These are phyloP conservation scores for Boletus sp. DNA, from an alignment of 1,284 basidiomycete genomes.

Conservation along the genomic window DNA sequence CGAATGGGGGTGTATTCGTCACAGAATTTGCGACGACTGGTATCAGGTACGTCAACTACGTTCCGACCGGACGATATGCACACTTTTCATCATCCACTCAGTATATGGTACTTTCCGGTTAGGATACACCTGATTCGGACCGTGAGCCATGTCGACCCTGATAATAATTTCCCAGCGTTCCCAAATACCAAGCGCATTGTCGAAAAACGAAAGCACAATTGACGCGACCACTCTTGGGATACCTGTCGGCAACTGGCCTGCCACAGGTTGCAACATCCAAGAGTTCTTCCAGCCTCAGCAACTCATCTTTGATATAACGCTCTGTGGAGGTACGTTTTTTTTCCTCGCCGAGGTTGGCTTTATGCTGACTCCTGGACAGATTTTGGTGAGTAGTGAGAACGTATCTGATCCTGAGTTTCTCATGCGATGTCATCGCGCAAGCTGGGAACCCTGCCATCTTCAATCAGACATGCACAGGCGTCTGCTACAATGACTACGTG, in stretches of 20 bases:
- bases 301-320: slow-evolving; percentile 71
- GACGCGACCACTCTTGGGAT: slow-evolving; percentile 63
- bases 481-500: slow-evolving; percentile 74
- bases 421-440: slow-evolving; percentile 3
- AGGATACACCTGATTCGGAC: slow-evolving; percentile 12
- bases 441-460: slow-evolving; percentile 53
- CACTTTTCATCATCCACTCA: slow-evolving; percentile 24
- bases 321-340: slow-evolving; percentile 50
- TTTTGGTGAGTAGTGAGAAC: slow-evolving; percentile 39
- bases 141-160: slow-evolving; percentile 2
- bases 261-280: slow-evolving; percentile 54
- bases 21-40: slow-evolving; percentile 64
- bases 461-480: slow-evolving; percentile 59
- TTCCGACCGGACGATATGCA: neutral
- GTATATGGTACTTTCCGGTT: slow-evolving; percentile 74
- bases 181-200: slow-evolving; percentile 53
- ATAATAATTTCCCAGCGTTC: slow-evolving; percentile 39
- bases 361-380: slow-evolving; percentile 22
- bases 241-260: slow-evolving; percentile 67
- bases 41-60: slow-evolving; percentile 49
- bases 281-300: slow-evolving; percentile 63
- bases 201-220: slow-evolving; percentile 50
- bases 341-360: neutral
- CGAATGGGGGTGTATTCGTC: slow-evolving; percentile 68
- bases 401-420: neutral